Evolutionary conservation across 2,329 filamentous ascomycete species (phyloP), one percentile per base, ranked within the genome.

Genomic region (Fusarium sp.): DNA sequence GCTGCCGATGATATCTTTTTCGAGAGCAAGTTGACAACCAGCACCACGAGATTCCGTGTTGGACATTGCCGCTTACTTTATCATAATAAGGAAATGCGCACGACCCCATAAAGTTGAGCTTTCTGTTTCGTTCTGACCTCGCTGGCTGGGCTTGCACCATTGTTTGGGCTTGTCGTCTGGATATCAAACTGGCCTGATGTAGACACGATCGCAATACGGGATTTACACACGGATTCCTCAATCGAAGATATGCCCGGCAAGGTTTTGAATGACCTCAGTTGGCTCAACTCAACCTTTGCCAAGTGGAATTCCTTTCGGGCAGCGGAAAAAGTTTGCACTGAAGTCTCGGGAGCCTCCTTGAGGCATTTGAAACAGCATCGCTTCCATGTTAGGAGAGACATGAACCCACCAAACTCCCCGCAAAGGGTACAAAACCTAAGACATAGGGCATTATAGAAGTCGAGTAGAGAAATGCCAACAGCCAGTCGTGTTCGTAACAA

Each of bases 311-410:
- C 6, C 35, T 48, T 38, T 7, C 5, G 17, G 6, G 9, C 11
- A 18, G 33, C n/a, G 7, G 15, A 12, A 24, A n/a, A 42, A 42
- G 7, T 31, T 22, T 31, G 41, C 6, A 45, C 17, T 61, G 14
- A 26, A 15, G 15, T 65, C 44, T 65, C 26, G 1, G 17, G 62
- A 31, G 61, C 52, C 10, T n/a, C n/a, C 42, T 70, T 63, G n/a
- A 82, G 57, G 60, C 79, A 82, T 10, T 22, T 10, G 38, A 79
- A 80, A 63, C 78, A 82, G 66, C 76, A 81, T 63, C 81, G 77
- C 11, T 22, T 71, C 80, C 77, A 81, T 7, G 66, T 72, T 2
- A 78, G n/a, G 31, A 80, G 72, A 18, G 62, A 79, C 17, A 79
- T 55, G 33, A 78, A 22, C 9, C 76, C 78, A 24, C 65, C 73